phyloP scores from a whole-genome alignment of 768 basidiomycete species.

The Boletus subparvulus region DNA sequence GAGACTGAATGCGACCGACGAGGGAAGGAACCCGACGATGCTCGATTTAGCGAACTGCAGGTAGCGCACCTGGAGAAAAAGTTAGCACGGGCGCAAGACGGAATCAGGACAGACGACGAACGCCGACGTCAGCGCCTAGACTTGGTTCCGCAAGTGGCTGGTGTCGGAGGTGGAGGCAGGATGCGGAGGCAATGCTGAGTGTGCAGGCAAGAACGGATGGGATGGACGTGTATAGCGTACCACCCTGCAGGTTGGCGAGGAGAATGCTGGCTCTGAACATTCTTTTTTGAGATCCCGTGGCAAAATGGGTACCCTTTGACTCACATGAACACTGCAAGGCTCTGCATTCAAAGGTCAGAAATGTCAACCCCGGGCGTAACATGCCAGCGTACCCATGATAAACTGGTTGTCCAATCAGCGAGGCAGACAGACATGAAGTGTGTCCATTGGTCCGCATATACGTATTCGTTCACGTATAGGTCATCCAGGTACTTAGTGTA shows the following conservation, averaged over 20 bases:
- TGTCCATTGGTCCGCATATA: conserved; percentile 57
- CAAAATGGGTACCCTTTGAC: conserved; percentile 3
- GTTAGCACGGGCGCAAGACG: conserved; percentile 5
- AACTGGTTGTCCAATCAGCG: conserved; percentile 49
- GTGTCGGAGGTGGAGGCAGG: conserved; percentile 29
- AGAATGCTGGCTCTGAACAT: conserved; percentile 38
- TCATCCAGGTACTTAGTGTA: conserved; percentile 45
- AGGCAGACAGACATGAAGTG: conserved; percentile 44
- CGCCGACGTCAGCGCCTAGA: conserved; percentile 38
- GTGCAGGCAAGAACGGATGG: conserved; percentile 23
- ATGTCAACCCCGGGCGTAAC: background rate
- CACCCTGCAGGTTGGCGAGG: conserved; percentile 29
- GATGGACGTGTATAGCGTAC: conserved; percentile 21
- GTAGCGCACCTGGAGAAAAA: conserved; percentile 28
- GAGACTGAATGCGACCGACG: conserved; percentile 51
- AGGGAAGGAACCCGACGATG: conserved; percentile 45
- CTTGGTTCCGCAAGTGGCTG: conserved; percentile 24
- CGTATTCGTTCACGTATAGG: conserved; percentile 54
- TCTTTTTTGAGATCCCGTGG: conserved; percentile 21
- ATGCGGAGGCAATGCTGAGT: conserved; percentile 29
- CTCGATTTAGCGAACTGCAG: conserved; percentile 36
- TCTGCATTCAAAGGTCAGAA: conserved; percentile 18
- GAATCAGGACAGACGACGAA: conserved; percentile 25
- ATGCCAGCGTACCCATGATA: conserved; percentile 38
- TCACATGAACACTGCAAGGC: conserved; percentile 29